Conservation (phyloP, 2,329 filamentous ascomycete genomes). For the Zelopaecilomyces penicillatus region DNA sequence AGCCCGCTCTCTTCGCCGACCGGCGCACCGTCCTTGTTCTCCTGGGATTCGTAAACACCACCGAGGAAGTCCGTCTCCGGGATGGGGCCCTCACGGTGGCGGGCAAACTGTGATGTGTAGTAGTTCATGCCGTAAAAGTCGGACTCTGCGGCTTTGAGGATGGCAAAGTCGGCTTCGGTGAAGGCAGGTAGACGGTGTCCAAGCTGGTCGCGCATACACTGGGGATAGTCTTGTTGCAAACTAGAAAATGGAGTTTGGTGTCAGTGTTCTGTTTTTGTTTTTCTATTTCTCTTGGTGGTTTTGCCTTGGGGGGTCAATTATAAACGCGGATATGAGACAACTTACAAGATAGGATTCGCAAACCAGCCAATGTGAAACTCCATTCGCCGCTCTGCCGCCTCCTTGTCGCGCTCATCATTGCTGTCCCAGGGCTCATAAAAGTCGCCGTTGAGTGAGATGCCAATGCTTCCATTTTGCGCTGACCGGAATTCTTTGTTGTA, state of each 20-base stretch:
- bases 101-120: conserved; percentile 30
- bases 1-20: conserved; percentile 25
- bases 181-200: conserved; percentile 22
- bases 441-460: conserved; percentile 29
- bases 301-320: not conserved
- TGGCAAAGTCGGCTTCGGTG: conserved; percentile 16
- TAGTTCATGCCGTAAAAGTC: conserved; percentile 35
- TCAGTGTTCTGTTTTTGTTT: not conserved
- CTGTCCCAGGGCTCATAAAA: conserved; percentile 29
- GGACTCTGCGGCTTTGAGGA: conserved; percentile 16
- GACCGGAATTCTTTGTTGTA: conserved; percentile 25
- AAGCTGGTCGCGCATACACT: conserved; percentile 27
- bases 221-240: conserved; percentile 24
- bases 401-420: conserved; percentile 15
- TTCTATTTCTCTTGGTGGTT: too few species aligned
- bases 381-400: conserved; percentile 26
- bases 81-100: conserved; percentile 16
- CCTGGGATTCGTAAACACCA: conserved; percentile 24
- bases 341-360: conserved; percentile 30
- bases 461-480: conserved; percentile 22
- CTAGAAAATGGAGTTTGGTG: conserved; percentile 1
- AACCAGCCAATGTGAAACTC: conserved; percentile 33
- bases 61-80: conserved; percentile 23
- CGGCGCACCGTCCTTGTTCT: conserved; percentile 20
- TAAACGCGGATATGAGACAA: not conserved